Percentiles rank a stretch among this genome's conserved stretches.
Evolutionary conservation across 164 flowering plant species (phyloP).

Genomic region (Magnolia kwangsiensis): DNA sequence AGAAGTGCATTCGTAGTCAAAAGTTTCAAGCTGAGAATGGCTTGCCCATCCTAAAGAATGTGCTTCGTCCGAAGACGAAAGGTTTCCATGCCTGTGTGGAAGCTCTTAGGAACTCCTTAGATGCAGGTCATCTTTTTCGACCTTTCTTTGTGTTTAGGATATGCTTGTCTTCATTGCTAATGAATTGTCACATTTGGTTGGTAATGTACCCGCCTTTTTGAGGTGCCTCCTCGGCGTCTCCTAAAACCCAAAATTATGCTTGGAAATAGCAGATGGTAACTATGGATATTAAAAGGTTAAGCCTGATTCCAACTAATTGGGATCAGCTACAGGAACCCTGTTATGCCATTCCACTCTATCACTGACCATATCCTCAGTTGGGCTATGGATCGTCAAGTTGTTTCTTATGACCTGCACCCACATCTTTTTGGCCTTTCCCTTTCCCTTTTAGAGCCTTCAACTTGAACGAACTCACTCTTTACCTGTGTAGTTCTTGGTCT

Average conservation of each 20-base stretch:
- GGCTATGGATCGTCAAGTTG: no score
- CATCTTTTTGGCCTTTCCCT: no score
- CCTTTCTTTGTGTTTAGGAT: constrained; percentile 2
- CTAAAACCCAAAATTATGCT: background rate
- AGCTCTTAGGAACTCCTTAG: constrained; percentile 54
- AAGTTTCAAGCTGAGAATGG: constrained; percentile 70
- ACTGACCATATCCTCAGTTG: no score
- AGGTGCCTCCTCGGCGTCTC: background rate
- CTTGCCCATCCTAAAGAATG: constrained; percentile 65
- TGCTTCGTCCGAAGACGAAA: constrained; percentile 79
- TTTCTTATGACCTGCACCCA: no score
- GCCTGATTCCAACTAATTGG: no score
- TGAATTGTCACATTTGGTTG: background rate
- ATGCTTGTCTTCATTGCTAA: background rate
- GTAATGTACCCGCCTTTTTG: background rate
- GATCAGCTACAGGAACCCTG: no score
- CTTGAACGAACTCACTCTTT: no score
- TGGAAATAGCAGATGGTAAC: background rate
- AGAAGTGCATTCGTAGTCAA: constrained; percentile 71
- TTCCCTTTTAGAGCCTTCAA: no score
- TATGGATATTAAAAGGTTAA: background rate
- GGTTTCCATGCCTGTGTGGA: constrained; percentile 75
- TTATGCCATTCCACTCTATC: no score
- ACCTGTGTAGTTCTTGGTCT: no score
- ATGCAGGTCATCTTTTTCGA: constrained; percentile 58